A percentile compares a stretch with the other conserved stretches of the same genome.
Conservation (phyloP, 2,329 filamentous ascomycete species). For the Pestalotiopsis sp. region DNA sequence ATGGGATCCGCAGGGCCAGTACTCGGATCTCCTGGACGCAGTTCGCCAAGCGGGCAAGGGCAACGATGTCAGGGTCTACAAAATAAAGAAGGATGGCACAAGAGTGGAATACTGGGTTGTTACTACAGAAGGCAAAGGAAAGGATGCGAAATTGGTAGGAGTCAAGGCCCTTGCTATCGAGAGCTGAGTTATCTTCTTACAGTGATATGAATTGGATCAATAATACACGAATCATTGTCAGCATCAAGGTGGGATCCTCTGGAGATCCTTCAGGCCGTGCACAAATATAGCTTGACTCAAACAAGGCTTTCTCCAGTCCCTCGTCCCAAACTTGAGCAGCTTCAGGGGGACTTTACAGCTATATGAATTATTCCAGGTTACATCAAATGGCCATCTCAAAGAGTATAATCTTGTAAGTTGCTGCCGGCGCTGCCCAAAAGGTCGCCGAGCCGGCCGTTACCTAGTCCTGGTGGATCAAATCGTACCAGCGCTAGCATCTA, state of each 20-base stretch:
- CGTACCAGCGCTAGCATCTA: background rate
- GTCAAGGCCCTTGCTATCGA: slow-evolving; percentile 80
- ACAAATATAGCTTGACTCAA: background rate
- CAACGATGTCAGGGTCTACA: slow-evolving; percentile 75
- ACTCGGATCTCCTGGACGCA: slow-evolving; percentile 69
- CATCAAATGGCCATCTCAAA: background rate
- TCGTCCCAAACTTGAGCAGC: background rate
- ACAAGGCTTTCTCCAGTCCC: background rate
- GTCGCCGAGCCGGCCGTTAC: background rate
- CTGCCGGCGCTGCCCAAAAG: background rate
- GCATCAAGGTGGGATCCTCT: background rate
- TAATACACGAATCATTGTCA: background rate
- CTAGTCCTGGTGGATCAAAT: background rate
- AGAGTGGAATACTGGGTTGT: slow-evolving; percentile 82
- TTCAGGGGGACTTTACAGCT: background rate
- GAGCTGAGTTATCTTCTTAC: slow-evolving; percentile 44
- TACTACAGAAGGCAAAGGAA: slow-evolving; percentile 58
- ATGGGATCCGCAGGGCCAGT: slow-evolving; percentile 75
- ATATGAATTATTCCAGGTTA: background rate
- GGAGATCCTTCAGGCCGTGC: background rate
- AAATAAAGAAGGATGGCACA: slow-evolving; percentile 63
- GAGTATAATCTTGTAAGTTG: too few relatives aligned
- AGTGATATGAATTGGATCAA: background rate
- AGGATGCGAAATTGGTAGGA: slow-evolving; percentile 69
- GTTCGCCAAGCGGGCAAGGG: slow-evolving; percentile 66